Base-by-base conservation (phyloP, 2,329 filamentous ascomycete genomes). In the Fusarium lyarnte region DNA sequence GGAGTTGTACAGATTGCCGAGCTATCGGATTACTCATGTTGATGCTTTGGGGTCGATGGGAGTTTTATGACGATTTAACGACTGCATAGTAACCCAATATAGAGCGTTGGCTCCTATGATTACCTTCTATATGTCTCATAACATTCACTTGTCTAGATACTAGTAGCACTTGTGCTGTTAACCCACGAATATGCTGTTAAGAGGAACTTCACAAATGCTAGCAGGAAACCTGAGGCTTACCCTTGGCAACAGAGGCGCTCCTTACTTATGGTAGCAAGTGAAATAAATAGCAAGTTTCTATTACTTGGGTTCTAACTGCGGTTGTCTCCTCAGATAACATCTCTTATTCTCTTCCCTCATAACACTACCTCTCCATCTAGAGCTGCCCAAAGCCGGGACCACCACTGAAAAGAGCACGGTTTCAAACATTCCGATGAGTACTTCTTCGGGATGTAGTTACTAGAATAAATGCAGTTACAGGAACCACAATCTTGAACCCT, bases 41-140 rank as follows among this genome's bases (percentile, higher is more conserved):
- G 1, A 46, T 33, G 16, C 21, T 33, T 33, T 19, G 27, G 19
- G 38, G 16, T 13, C 1, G 0, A 23, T 19, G 21, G 12, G 27
- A 25, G 19, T 14, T 17, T 27, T 5, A 19, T 9, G 3, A 13
- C 23, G 9, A 4, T 41, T 41, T 8, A 6, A 12, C 0, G 38
- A 5, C 2, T 43, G 41, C 16, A 25, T 42, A 8, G 5, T 25
- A 8, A 8, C 0, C 6, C 16, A 8, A 43, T 5, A 3, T 25
- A 21, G 12, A 12, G 11, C 23, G 19, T 6, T 42, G 8, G 13
- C 14, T 16, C 3, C 21, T 43, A 43, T 19, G 0, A 8, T 7
- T 27, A 4, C 42, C 8, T 12, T 6, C 3, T 13, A 5, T 11
- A 4, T 16, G 23, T 17, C 27, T 17, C 0, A 23, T n/a, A 5